Base-by-base conservation (phyloP, 805 yeast genomes). In the Candida corydali region DNA sequence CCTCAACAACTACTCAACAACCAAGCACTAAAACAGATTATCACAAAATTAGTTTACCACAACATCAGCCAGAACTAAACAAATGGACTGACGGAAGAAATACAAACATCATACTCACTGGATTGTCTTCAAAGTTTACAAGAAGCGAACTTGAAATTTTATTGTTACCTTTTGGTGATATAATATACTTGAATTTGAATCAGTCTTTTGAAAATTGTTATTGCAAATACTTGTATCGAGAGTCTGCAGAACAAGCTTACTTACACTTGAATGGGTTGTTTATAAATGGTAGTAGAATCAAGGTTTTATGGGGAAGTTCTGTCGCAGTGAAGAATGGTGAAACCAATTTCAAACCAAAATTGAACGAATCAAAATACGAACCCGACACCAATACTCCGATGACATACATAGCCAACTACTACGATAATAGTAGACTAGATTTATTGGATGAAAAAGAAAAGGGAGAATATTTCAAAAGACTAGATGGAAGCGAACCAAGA, bases 1-100 rank as follows among this genome's bases (percentile, higher is more conserved):
- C 41, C 10, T 20, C 35, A 8, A 38, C 36, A 3, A 15, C 34
- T 4, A 34, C 40, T 3, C 10, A 40, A 45, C 29, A 61, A 61
- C 6, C 29, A 17, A n/a, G 14, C 5, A 29, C 23, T 2, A 34
- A 22, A 28, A 6, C 32, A 17, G 41, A 42, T n/a, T 28, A 36
- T 25, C 26, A 36, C 14, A 35, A 42, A 4, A 47, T 59, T 12
- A 50, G 37, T 8, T 23, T 64, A 8, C 49, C 57, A 0, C 82
- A 75, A 50, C 54, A 51, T 6, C 80, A 75, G 45, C 80, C 85
- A 2, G 61, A 76, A 4, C 47, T 80, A 35, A 75, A 70, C 49
- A 84, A 78, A 42, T 78, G 70, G 50, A 83, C 93, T 15, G 96
- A 88, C 56, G 86, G 89, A 8, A 71, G 77, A 53, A 88, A 87